These are phyloP conservation scores for Cruciata laevipes DNA, from an alignment of 257 asterid genomes.

Conservation along the genomic window DNA sequence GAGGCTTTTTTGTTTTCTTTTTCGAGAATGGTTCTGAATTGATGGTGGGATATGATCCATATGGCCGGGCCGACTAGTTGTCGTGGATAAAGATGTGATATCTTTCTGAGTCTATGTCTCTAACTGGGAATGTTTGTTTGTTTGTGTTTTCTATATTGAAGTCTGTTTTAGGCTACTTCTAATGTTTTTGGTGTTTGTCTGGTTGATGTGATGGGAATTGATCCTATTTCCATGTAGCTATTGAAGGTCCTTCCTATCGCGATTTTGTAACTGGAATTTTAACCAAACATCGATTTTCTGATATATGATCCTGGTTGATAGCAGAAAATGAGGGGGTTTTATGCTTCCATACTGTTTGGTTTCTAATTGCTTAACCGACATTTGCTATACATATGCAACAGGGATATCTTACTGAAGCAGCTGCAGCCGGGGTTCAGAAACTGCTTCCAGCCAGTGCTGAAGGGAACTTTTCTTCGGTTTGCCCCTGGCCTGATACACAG, in stretches of 20 bases:
- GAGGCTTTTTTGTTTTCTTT: background rate
- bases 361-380: background rate
- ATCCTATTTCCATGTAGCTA: background rate
- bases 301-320: background rate
- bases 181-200: background rate
- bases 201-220: background rate
- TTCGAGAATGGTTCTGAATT: background rate
- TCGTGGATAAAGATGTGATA: background rate
- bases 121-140: background rate
- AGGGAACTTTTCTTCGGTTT: slow-evolving; percentile 81
- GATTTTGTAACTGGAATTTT: background rate
- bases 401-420: slow-evolving; percentile 71
- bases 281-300: background rate
- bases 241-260: background rate
- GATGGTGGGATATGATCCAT: background rate
- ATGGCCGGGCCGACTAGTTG: too few species aligned
- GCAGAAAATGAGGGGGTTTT: background rate
- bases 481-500: slow-evolving; percentile 83
- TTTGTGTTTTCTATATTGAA: background rate
- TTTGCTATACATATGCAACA: slow-evolving; percentile 10
- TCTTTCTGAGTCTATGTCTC: background rate
- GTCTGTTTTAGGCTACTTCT: background rate
- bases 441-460: slow-evolving; percentile 84
- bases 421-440: slow-evolving; percentile 50
- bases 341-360: background rate